A percentile compares a stretch with the other conserved stretches of the same genome.
Conservation (phyloP, 805 yeast genomes). For the Cyberlindnera xishuangbannaensis region DNA sequence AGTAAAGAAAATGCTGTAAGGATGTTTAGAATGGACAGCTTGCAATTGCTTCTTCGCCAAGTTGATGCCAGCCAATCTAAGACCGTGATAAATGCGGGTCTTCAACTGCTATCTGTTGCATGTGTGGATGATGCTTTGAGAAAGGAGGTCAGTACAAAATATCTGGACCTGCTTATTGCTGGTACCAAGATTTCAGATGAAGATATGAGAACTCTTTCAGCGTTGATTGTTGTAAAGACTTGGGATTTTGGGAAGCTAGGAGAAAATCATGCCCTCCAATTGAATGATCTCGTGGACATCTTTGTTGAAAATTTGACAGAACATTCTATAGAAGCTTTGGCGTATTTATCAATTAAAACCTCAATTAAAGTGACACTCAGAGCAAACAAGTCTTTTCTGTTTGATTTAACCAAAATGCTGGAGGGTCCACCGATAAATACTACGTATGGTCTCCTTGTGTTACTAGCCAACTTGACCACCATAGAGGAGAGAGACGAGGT, state of each 20-base stretch:
- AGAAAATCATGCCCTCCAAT: conserved; percentile 25
- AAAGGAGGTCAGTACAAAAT: conserved; percentile 39
- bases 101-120: conserved; percentile 36
- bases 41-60: conserved; percentile 24
- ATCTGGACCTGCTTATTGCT: conserved; percentile 34
- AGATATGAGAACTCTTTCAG: conserved; percentile 30
- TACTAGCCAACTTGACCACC: conserved; percentile 29
- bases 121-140: conserved; percentile 49
- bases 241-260: conserved; percentile 40
- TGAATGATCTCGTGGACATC: conserved; percentile 30
- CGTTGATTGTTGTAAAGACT: conserved; percentile 46
- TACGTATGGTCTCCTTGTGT: conserved; percentile 29
- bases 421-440: conserved; percentile 12
- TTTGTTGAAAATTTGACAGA: conserved; percentile 19
- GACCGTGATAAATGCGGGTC: conserved; percentile 22
- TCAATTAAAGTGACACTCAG: conserved; percentile 33
- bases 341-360: conserved; percentile 41
- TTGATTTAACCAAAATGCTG: conserved; percentile 25
- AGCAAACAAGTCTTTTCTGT: conserved; percentile 30
- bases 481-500: conserved; percentile 24
- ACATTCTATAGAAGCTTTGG: conserved; percentile 40
- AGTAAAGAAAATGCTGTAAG: conserved; percentile 5
- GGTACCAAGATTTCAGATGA: conserved; percentile 25
- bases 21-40: conserved; percentile 24
- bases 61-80: conserved; percentile 5